phyloP scores from a whole-genome alignment of 768 basidiomycete genomes.

The Hygrocybe punicea region DNA sequence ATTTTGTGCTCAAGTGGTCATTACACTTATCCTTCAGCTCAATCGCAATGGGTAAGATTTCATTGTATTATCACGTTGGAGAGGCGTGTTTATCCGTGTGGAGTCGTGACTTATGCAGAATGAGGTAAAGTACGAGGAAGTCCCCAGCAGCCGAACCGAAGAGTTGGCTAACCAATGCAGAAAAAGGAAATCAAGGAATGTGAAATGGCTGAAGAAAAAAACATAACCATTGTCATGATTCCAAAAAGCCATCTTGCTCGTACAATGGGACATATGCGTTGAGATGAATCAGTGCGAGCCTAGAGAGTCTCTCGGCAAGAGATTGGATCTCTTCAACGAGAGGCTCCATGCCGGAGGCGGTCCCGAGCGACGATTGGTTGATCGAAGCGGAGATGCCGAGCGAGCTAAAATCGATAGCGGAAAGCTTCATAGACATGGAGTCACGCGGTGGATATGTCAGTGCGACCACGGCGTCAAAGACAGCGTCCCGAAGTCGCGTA shows the following conservation, averaged over 20 bases:
- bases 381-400: slow-evolving; percentile 3
- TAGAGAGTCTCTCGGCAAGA: slow-evolving; percentile 67
- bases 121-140: neutral
- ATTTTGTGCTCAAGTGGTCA: too few relatives aligned
- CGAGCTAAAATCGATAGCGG: slow-evolving; percentile 24
- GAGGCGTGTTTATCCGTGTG: neutral
- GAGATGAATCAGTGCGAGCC: slow-evolving; percentile 70
- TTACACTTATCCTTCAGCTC: too few relatives aligned
- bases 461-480: slow-evolving; percentile 58
- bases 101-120: neutral
- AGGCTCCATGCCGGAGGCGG: slow-evolving; percentile 65
- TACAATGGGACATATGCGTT: slow-evolving; percentile 76
- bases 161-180: neutral
- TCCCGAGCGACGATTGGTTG: slow-evolving; percentile 20
- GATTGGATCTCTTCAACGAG: slow-evolving; percentile 65
- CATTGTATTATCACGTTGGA: slow-evolving; percentile 3
- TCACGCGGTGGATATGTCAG: slow-evolving; percentile 49
- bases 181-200: neutral
- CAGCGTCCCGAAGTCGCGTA: slow-evolving; percentile 58
- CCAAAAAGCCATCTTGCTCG: slow-evolving; percentile 60
- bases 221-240: slow-evolving; percentile 2
- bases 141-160: neutral
- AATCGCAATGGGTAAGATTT: neutral
- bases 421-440: slow-evolving; percentile 28
- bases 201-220: neutral